Evolutionary conservation across 2,329 filamentous ascomycete genomes (phyloP), one percentile per base, ranked within the genome.

Genomic region (Hortaea sp.): DNA sequence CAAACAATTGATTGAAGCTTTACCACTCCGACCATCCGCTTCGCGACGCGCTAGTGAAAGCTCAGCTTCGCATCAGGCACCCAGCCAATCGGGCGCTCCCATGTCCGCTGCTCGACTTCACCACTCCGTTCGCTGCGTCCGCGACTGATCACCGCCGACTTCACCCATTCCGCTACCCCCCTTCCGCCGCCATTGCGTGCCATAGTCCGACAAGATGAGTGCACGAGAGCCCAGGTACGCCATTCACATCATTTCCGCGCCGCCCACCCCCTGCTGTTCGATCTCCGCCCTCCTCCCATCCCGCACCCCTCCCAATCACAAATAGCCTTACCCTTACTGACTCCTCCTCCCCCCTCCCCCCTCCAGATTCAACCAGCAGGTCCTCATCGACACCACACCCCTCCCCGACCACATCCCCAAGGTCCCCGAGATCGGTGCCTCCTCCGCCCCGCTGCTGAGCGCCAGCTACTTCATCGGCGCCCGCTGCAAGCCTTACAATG

Each of bases 381-480:
- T 85, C 73, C 85, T 97, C 71, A 79, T 92, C 75, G 92, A 98
- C 77, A 92, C 87, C 64, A 95, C 92, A 58, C 90, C 92, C 63
- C 85, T 98, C 63, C 92, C 92, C 56, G 82, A 87, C 65, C 77
- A 84, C 63, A 88, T 98, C 69, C 92, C 92, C 62, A 82, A 87
- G 65, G 92, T 98, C 68, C 79, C 86, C 69, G 92, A 98, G 73
- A 80, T 98, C 57, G 92, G 92, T 63, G 80, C 88, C 63, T 94
- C 84, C 63, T 97, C 90, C 48, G 92, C 89, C 35, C 92, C 92
- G 46, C 78, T 98, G 39, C 75, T 94, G 49, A 94, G 87, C 55
- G 92, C 92, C 30, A 82, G 88, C 44, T 98, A 86, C 78, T 98
- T 97, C 69, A 98, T 98, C 66, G 92, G 92, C 53, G 89, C 88